Conservation (phyloP, 1,139 yeast genomes). For the Meyerozyma elateridarum region DNA sequence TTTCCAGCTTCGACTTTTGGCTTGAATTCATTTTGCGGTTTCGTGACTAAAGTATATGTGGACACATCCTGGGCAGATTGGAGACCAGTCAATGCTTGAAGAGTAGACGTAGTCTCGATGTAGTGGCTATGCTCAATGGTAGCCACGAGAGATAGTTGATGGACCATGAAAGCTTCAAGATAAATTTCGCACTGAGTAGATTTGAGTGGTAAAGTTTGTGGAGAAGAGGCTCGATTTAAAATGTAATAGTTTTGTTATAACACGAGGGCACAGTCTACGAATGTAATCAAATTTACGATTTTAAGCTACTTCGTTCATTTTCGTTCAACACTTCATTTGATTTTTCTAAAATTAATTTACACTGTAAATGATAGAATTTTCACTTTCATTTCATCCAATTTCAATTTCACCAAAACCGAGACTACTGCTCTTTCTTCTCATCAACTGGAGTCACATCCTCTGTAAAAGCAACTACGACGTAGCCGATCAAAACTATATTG, state of each 20-base stretch:
- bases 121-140: conserved; percentile 39
- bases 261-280: too few species aligned
- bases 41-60: conserved; percentile 40
- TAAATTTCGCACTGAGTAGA: too few species aligned
- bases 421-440: conserved; percentile 25
- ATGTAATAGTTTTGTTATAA: too few species aligned
- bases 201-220: too few species aligned
- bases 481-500: conserved; percentile 80
- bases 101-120: conserved; percentile 39
- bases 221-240: too few species aligned
- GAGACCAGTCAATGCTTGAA: conserved; percentile 43
- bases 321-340: too few species aligned
- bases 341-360: too few species aligned
- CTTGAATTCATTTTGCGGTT: conserved; percentile 39
- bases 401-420: too few species aligned
- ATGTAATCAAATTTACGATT: too few species aligned
- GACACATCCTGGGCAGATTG: conserved; percentile 36
- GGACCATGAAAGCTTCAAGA: conserved; percentile 27
- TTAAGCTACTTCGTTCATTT: too few species aligned
- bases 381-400: too few species aligned
- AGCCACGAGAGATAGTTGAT: conserved; percentile 39
- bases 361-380: too few species aligned
- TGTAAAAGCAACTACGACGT: conserved; percentile 78
- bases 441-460: conserved; percentile 60
- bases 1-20: conserved; percentile 49